Base-by-base conservation (phyloP, 2,329 filamentous ascomycete species). In the Magnaporthiopsis incrustans region DNA sequence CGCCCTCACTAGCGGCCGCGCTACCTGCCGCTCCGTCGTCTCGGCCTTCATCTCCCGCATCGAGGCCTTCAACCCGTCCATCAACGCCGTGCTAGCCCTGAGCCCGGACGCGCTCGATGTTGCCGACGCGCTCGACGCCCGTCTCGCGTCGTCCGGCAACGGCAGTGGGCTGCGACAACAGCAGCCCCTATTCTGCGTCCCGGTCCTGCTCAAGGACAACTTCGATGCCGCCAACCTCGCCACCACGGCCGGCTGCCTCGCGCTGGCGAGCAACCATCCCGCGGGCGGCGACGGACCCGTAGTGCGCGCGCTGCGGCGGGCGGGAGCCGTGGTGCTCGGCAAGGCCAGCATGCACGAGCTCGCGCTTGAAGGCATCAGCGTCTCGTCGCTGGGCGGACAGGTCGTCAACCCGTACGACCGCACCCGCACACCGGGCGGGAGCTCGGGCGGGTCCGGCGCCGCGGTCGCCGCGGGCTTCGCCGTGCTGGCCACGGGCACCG, bases 371-470 rank as follows among this genome's bases (percentile, higher is more conserved):
- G 87, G 86, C 0, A 76, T 88, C 56, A 82, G 81, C 1, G 84
- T 87, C 1, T 88, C 85, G 0, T 87, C 84, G 0, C 71, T 87
- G 0, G 85, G 85, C 15, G 86, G 87, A 0, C 87, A 89, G 72
- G 88, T 86, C 0, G 71, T 84, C 66, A 89, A 89, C 70, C 85
- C 87, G 0, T 90, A 91, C 67, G 86, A 90, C 71, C 72, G 76
- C 1, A 79, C 78, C 0, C 81, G 89, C n/a, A 89, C 86, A 0
- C 86, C 86, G 0, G 87, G 86, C 4, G 87, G 86, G 1, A 86
- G 82, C 59, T 87, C 84, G 35, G 86, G 86, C 14, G 87, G 86
- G 0, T 86, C 83, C 0, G 85, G 83, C 0, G 85, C 84, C 0
- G 85, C 84, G 0, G 76, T 89, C 33, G 85, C 74, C 4, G 70